Conservation (phyloP, 2,329 filamentous ascomycete species). For the Aspergillus ibericus region DNA sequence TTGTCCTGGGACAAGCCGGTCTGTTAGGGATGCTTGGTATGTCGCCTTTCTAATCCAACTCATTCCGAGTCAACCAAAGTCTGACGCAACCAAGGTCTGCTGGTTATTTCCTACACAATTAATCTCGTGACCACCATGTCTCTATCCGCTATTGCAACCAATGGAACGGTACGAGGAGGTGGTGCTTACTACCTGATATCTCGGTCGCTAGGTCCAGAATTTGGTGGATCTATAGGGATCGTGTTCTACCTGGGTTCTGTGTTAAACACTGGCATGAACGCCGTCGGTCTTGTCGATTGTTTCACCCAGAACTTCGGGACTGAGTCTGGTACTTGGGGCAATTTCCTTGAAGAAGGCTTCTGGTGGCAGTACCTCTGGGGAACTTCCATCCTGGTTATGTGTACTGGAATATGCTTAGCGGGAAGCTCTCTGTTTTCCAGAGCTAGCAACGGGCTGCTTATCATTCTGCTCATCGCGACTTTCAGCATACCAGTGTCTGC, state of each 20-base stretch:
- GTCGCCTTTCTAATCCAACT: conserved; percentile 20
- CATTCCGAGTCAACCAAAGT: not conserved
- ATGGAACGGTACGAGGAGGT: conserved; percentile 83
- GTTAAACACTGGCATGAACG: conserved; percentile 83
- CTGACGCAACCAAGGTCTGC: conserved; percentile 55
- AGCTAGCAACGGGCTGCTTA: conserved; percentile 73
- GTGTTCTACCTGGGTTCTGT: conserved; percentile 90
- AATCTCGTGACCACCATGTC: conserved; percentile 84
- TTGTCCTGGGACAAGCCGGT: conserved; percentile 78
- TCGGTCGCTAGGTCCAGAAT: conserved; percentile 80
- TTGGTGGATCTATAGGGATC: conserved; percentile 83
- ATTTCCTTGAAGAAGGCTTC: conserved; percentile 67
- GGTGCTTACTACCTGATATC: conserved; percentile 90
- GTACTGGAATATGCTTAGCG: conserved; percentile 73
- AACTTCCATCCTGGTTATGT: conserved; percentile 68
- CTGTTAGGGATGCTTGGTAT: conserved; percentile 76
- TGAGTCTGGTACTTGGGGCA: conserved; percentile 55
- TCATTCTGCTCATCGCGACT: conserved; percentile 70
- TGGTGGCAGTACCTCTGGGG: conserved; percentile 77
- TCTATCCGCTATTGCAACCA: conserved; percentile 84
- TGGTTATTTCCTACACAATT: conserved; percentile 74
- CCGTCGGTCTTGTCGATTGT: conserved; percentile 82
- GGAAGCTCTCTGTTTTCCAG: conserved; percentile 78
- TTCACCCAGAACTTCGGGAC: conserved; percentile 72
- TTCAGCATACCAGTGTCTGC: conserved; percentile 82